These are phyloP conservation scores for Colletotrichum tamarilloi DNA, from an alignment of 2,329 filamentous ascomycete species.

Conservation along the genomic window DNA sequence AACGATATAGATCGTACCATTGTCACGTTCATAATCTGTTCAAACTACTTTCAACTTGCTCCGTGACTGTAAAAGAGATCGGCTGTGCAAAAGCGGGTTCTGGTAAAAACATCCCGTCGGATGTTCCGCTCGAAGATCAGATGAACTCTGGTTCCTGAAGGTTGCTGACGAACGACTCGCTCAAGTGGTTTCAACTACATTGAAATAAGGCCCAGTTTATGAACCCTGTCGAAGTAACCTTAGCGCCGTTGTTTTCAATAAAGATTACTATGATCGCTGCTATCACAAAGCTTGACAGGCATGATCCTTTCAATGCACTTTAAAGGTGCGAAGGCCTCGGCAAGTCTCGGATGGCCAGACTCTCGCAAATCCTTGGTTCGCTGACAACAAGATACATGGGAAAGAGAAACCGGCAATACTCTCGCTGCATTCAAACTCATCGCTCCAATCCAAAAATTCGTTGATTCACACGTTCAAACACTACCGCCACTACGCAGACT, in stretches of 20 bases:
- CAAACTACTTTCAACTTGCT: no score
- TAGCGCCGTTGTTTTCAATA: not conserved
- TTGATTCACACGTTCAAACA: not conserved
- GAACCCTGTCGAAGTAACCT: not conserved
- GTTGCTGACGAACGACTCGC: not conserved
- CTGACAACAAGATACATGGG: not conserved
- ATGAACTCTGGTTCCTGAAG: not conserved
- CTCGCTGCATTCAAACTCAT: no score
- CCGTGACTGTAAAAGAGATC: not conserved
- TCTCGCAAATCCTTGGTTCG: not conserved
- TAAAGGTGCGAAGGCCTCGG: not conserved
- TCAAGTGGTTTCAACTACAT: not conserved
- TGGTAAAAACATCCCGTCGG: not conserved
- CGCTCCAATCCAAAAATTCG: no score
- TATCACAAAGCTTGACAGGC: not conserved
- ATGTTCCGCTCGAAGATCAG: not conserved
- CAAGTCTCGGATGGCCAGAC: not conserved
- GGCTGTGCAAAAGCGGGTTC: not conserved
- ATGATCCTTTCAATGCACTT: not conserved
- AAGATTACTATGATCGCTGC: not conserved
- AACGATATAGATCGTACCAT: constrained; percentile 26
- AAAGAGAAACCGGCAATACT: not conserved
- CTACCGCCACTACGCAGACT: constrained; percentile 7
- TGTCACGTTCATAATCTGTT: constrained; percentile 3
- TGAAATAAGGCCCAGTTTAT: not conserved